phyloP scores from a whole-genome alignment of 768 basidiomycete genomes.

The Sistotremastrum niveocremeum region DNA sequence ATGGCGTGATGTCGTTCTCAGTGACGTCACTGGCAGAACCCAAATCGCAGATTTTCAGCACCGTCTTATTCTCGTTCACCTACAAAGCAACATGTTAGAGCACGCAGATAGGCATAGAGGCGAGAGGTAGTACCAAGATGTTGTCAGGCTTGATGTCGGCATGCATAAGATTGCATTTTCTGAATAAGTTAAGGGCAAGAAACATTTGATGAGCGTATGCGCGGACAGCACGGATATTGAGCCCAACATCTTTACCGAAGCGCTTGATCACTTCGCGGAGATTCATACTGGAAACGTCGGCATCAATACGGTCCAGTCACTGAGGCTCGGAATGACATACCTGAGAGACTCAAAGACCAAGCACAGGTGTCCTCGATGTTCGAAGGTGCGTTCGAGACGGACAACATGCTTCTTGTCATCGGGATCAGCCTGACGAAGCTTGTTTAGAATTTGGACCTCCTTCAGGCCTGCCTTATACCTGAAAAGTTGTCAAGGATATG shows the following conservation, averaged over 20 bases:
- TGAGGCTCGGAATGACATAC: constrained; percentile 27
- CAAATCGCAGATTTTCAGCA: constrained; percentile 89
- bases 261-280: constrained; percentile 95
- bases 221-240: constrained; percentile 93
- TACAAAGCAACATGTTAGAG: constrained; percentile 17
- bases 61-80: constrained; percentile 92
- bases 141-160: constrained; percentile 99
- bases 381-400: constrained; percentile 86
- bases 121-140: constrained; percentile 54
- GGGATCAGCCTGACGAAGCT: constrained; percentile 77
- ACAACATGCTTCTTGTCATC: constrained; percentile 96
- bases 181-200: constrained; percentile 68
- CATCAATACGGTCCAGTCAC: no score
- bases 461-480: constrained; percentile 95
- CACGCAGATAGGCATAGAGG: neutral
- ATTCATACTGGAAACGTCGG: constrained; percentile 61
- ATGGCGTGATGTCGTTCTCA: constrained; percentile 96
- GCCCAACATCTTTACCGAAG: constrained; percentile 94
- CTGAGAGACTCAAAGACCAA: constrained; percentile 91
- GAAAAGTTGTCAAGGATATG: constrained; percentile 1
- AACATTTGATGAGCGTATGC: constrained; percentile 98
- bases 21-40: constrained; percentile 93
- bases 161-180: constrained; percentile 90
- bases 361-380: constrained; percentile 93
- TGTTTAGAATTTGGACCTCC: constrained; percentile 80